Evolutionary conservation across 352 stramenopile species (phyloP).

Genomic region (Phytophthora vignae): DNA sequence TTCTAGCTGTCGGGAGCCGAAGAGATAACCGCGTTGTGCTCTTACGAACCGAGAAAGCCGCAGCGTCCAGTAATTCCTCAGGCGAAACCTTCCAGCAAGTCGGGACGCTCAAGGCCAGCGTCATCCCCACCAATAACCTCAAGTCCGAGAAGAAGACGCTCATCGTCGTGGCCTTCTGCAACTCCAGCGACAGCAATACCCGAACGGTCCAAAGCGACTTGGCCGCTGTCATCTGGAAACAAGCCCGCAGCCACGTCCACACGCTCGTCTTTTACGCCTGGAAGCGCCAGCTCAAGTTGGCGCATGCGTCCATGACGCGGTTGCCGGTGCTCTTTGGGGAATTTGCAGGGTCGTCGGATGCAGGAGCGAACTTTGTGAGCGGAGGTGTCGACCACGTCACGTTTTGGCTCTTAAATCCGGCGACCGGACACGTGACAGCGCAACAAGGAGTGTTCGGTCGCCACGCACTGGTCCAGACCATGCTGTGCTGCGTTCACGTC

Average conservation of each 20-base stretch:
- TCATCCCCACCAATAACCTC: not conserved
- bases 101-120: constrained; percentile 29
- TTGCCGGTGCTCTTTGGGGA: constrained; percentile 68
- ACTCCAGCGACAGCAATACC: constrained; percentile 18
- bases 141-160: constrained; percentile 17
- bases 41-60: constrained; percentile 37
- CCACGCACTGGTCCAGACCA: constrained; percentile 61
- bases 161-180: constrained; percentile 41
- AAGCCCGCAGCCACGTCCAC: constrained; percentile 46
- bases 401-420: constrained; percentile 66
- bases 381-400: constrained; percentile 76
- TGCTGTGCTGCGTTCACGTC: constrained; percentile 51
- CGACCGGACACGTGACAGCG: constrained; percentile 54
- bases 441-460: constrained; percentile 75
- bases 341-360: constrained; percentile 36
- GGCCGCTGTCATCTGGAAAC: constrained; percentile 64
- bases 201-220: constrained; percentile 46
- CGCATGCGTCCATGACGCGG: constrained; percentile 55
- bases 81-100: constrained; percentile 43
- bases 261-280: constrained; percentile 57
- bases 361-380: constrained; percentile 53
- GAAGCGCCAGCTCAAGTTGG: constrained; percentile 44
- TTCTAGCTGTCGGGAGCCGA: constrained; percentile 53
- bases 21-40: constrained; percentile 42
- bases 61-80: not conserved